Evolutionary conservation across 2,329 filamentous ascomycete species (phyloP), one percentile per base, ranked within the genome.

Genomic region (Talaromyces amestolkiae): DNA sequence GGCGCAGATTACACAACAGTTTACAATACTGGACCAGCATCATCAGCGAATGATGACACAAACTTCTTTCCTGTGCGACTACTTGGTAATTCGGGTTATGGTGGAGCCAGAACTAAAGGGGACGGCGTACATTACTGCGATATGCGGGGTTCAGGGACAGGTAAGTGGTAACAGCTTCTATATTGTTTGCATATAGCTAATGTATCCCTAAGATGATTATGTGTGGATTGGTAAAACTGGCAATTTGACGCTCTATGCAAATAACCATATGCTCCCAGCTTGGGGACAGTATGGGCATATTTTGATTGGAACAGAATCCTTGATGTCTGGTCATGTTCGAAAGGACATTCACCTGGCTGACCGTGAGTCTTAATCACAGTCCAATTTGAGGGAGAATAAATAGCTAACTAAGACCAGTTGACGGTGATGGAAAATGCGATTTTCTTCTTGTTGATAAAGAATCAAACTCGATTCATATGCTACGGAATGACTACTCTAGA

Each of bases 371-470:
- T 37, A 56, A n/a, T 19, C 35, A 7, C n/a, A 3, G 8, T 33
- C 19, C 17, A 37, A 8, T 2, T 37, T 22, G 3, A 56, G 37
- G 3, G 13, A 56, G 24, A 22, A 19, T 19, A 2, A 47, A 11
- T 22, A 33, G 27, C 53, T 56, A 13, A 56, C 15, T 22, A 35
- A 17, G 17, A n/a, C 15, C 31, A 56, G 15, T 56, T 56, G 53
- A 56, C 8, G 53, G 53, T 37, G 53, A 56, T 11, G 53, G 53
- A 56, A 56, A 56, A 56, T 56, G 53, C 53, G 53, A 56, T 56
- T 56, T 56, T 15, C 53, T 56, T 56, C 53, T 56, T 19, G 13
- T 56, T 15, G 27, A 56, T 9, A 56, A 56, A 5, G 53, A 56
- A 56, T 35, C 53, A 1, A 56, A 56, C 53, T 56, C 53, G 7